A percentile compares a stretch with the other conserved stretches of the same genome.
Evolutionary conservation across 2,329 filamentous ascomycete genomes (phyloP).

Genomic region (Fusarium sp.): DNA sequence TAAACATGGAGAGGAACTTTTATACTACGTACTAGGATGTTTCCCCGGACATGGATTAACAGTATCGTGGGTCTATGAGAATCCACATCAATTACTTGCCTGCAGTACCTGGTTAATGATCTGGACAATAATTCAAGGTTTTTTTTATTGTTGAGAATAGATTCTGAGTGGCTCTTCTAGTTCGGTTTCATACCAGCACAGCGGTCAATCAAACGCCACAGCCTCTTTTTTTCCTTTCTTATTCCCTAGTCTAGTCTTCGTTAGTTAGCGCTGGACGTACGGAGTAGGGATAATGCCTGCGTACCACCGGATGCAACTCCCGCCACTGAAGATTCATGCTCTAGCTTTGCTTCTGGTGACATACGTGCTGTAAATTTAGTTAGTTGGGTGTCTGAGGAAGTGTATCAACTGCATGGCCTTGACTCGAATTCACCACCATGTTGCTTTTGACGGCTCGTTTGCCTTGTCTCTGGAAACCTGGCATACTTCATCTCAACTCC

Average conservation of each 20-base stretch:
- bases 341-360: constrained; percentile 3
- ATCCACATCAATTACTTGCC: not conserved
- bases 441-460: constrained; percentile 18
- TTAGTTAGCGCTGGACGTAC: not conserved
- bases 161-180: not conserved
- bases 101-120: not conserved
- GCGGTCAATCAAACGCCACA: not conserved
- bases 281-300: constrained; percentile 10
- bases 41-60: not conserved
- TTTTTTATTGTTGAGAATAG: not conserved
- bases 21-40: not conserved
- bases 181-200: not conserved
- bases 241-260: not conserved
- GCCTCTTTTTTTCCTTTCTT: not conserved
- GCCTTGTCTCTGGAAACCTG: not conserved
- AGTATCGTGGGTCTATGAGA: not conserved
- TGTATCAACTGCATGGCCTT: constrained; percentile 32
- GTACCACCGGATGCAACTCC: constrained; percentile 3
- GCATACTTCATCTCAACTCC: not conserved
- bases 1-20: not conserved
- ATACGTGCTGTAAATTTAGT: not conserved
- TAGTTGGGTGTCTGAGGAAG: not conserved
- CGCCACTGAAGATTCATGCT: constrained; percentile 14
- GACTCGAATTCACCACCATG: not conserved
- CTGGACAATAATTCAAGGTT: not conserved